Evolutionary conservation across 768 basidiomycete species (phyloP).

Genomic region (Mrakia blollopis): DNA sequence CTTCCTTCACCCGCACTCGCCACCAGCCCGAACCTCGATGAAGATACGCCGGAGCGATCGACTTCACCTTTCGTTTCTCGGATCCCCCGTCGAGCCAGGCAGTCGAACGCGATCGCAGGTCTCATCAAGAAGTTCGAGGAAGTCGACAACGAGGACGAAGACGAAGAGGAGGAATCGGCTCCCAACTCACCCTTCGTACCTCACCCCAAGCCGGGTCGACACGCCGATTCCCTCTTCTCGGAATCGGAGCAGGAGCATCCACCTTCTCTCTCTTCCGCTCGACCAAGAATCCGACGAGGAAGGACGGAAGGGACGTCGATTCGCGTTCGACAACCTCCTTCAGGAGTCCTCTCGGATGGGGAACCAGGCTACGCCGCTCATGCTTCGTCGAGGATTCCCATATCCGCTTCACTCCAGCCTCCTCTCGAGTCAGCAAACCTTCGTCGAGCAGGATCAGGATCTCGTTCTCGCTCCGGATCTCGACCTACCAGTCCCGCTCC

Average conservation of each 20-base stretch:
- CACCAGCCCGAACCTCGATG: neutral
- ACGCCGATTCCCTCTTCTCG: neutral
- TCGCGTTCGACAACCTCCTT: neutral
- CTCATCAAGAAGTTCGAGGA: conserved; percentile 25
- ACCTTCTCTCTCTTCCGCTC: neutral
- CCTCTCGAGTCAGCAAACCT: neutral
- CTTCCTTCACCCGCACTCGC: conserved; percentile 1
- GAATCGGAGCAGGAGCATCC: conserved; percentile 28
- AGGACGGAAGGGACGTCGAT: conserved; percentile 7
- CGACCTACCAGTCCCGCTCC: conserved; percentile 1
- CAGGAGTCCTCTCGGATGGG: conserved; percentile 13
- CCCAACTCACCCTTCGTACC: conserved; percentile 6
- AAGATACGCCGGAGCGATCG: neutral
- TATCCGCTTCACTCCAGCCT: neutral
- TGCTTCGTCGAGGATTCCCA: neutral
- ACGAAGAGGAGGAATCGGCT: conserved; percentile 9
- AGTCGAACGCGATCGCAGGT: neutral
- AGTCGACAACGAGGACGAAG: conserved; percentile 24
- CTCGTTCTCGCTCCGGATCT: conserved; percentile 1
- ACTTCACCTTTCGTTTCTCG: conserved; percentile 1
- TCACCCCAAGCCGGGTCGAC: conserved; percentile 17
- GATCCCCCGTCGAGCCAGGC: conserved; percentile 16
- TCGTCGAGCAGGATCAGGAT: neutral
- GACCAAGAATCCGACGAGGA: conserved; percentile 15
- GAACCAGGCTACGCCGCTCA: neutral